phyloP scores from a whole-genome alignment of 2,329 filamentous ascomycete species.

The Ophiostoma sp. region DNA sequence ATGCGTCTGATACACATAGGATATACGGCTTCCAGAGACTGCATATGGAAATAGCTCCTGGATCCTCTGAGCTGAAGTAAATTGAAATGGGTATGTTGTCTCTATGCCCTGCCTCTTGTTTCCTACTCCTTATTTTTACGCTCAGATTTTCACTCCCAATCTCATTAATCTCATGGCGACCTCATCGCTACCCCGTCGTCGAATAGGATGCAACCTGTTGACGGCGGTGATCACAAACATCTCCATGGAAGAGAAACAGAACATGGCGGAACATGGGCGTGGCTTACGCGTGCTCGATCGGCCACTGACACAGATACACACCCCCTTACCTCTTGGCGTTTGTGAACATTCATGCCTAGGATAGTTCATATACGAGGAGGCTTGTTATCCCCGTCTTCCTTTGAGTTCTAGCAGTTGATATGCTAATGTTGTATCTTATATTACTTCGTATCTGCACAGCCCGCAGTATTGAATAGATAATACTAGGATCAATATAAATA shows the following conservation, averaged over 20 bases:
- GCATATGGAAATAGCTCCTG: background rate
- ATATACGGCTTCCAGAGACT: background rate
- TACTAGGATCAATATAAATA: too few species aligned
- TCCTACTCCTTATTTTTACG: background rate
- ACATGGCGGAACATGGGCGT: constrained; percentile 11
- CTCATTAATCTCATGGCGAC: background rate
- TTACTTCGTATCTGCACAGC: background rate
- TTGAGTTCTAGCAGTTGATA: too few species aligned
- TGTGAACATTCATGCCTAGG: constrained; percentile 8
- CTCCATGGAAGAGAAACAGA: constrained; percentile 1
- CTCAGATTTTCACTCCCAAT: background rate
- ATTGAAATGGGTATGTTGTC: background rate
- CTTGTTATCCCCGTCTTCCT: background rate
- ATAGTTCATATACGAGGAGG: background rate
- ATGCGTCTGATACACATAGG: too few species aligned
- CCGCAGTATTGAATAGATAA: too few species aligned
- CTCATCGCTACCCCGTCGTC: background rate
- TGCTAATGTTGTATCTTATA: too few species aligned
- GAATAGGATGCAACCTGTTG: background rate
- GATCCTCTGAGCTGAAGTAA: background rate
- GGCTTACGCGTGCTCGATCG: constrained; percentile 16
- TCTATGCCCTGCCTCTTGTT: background rate
- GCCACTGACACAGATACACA: constrained; percentile 1
- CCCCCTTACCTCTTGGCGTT: constrained; percentile 16
- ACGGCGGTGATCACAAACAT: background rate